Conservation (phyloP, 306 rosid genomes). For the Abrus pulchellus region DNA sequence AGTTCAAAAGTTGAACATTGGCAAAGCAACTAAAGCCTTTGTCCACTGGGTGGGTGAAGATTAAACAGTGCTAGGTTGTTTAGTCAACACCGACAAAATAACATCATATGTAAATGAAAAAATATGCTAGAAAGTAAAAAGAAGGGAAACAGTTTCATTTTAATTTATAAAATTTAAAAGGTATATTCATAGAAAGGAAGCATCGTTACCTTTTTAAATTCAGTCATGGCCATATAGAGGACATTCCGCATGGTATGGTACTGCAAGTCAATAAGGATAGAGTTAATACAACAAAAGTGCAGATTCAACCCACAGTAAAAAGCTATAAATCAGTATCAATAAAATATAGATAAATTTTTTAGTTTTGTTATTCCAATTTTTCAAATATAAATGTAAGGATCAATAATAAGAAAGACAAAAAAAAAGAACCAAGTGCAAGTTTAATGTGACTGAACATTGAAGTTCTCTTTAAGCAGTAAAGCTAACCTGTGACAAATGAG, state of each 20-base stretch:
- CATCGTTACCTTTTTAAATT: slow-evolving; percentile 71
- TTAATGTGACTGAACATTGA: slow-evolving; percentile 34
- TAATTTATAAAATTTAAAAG: slow-evolving; percentile 5
- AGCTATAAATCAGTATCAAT: neutral
- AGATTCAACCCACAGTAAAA: slow-evolving; percentile 25
- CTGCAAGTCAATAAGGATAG: slow-evolving; percentile 60
- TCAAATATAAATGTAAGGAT: slow-evolving; percentile 24
- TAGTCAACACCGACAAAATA: neutral
- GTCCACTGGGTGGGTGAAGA: neutral
- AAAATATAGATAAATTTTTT: slow-evolving; percentile 24
- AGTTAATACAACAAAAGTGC: slow-evolving; percentile 41
- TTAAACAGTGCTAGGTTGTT: neutral
- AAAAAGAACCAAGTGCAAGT: neutral
- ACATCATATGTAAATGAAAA: slow-evolving; percentile 8
- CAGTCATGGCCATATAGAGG: slow-evolving; percentile 83
- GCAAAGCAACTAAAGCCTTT: neutral
- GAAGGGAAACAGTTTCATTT: neutral
- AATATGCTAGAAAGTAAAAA: neutral
- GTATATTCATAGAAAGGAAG: slow-evolving; percentile 28
- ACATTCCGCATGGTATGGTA: slow-evolving; percentile 85
- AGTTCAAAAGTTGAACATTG: too few relatives aligned
- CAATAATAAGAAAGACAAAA: slow-evolving; percentile 4
- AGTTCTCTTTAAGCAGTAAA: slow-evolving; percentile 32
- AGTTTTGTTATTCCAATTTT: neutral
- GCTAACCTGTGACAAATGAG: slow-evolving; percentile 83